phyloP scores from a whole-genome alignment of 176 grass and related monocot genomes.

The Tillandsia leiboldiana region DNA sequence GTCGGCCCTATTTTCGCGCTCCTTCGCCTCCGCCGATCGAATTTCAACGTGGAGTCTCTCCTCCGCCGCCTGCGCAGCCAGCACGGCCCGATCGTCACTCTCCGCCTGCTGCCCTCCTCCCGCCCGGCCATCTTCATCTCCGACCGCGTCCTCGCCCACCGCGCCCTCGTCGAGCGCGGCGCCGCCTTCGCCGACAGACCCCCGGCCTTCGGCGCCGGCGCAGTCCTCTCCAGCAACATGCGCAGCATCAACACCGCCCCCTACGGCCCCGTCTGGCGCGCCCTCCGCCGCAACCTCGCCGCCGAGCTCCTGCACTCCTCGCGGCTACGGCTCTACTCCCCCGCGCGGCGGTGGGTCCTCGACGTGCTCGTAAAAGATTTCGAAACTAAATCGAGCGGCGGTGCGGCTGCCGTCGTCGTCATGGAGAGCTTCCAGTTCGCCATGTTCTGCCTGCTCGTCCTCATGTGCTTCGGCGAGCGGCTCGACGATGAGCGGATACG shows the following conservation, averaged over 20 bases:
- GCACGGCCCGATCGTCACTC: slow-evolving; percentile 13
- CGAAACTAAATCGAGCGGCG: not conserved
- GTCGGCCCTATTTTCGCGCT: slow-evolving; percentile 7
- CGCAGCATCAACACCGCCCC: slow-evolving; percentile 7
- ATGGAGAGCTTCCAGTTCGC: slow-evolving; percentile 10
- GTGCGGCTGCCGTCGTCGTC: not conserved
- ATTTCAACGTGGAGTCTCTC: slow-evolving; percentile 16
- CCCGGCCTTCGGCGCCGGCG: not conserved
- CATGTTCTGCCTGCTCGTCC: slow-evolving; percentile 60
- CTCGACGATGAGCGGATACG: slow-evolving; percentile 18
- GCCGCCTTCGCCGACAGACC: slow-evolving; percentile 6
- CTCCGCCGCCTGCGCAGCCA: slow-evolving; percentile 1
- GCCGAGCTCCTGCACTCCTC: slow-evolving; percentile 17
- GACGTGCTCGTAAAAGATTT: slow-evolving; percentile 16
- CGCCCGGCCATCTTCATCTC: no score
- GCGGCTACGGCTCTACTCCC: not conserved
- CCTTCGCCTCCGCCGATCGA: slow-evolving; percentile 11
- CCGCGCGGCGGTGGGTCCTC: slow-evolving; percentile 10
- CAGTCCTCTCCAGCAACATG: slow-evolving; percentile 1
- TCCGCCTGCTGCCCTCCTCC: slow-evolving; percentile 16
- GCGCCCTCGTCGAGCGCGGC: not conserved
- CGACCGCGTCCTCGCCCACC: no score
- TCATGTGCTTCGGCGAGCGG: slow-evolving; percentile 69
- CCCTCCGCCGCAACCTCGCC: slow-evolving; percentile 26
- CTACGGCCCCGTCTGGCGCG: slow-evolving; percentile 32